These are phyloP conservation scores for Athelia sp. DNA, from an alignment of 1,284 basidiomycete species.

Conservation along the genomic window DNA sequence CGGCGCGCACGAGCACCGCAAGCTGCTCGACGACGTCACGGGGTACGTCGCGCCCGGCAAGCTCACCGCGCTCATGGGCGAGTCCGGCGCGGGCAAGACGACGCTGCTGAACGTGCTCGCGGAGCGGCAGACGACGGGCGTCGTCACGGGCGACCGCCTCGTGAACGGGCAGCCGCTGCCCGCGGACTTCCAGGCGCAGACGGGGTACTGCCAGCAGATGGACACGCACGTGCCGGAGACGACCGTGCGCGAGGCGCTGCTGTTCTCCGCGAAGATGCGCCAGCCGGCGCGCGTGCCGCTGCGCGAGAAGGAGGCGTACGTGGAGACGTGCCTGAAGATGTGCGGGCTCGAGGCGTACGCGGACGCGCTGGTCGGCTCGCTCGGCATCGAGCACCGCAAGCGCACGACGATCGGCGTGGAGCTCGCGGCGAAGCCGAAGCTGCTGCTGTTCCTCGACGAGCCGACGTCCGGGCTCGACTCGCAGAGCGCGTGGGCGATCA, in stretches of 20 bases:
- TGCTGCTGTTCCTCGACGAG: constrained; percentile 74
- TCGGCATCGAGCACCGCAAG: constrained; percentile 77
- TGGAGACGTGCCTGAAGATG: constrained; percentile 75
- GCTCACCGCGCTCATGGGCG: constrained; percentile 75
- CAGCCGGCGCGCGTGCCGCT: constrained; percentile 66
- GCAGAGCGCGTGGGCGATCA: constrained; percentile 56
- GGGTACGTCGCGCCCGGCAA: constrained; percentile 83
- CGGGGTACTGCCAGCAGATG: constrained; percentile 78
- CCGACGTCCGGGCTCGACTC: constrained; percentile 69
- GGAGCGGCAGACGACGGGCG: constrained; percentile 55
- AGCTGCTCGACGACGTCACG: constrained; percentile 73
- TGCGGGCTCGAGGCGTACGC: constrained; percentile 70
- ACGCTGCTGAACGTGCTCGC: constrained; percentile 59
- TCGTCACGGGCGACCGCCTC: constrained; percentile 75
- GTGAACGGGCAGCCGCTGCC: constrained; percentile 75
- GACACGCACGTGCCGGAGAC: constrained; percentile 70
- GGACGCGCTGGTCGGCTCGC: constrained; percentile 73
- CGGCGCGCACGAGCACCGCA: constrained; percentile 45
- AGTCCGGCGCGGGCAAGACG: constrained; percentile 80
- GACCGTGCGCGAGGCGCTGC: constrained; percentile 82
- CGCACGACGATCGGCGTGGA: constrained; percentile 82
- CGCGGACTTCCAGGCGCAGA: constrained; percentile 34
- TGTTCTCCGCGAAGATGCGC: constrained; percentile 79
- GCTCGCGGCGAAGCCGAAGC: constrained; percentile 60
- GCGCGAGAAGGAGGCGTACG: constrained; percentile 77